Base-by-base conservation (phyloP, 2,329 filamentous ascomycete species). In the Xylariaceae sp. region DNA sequence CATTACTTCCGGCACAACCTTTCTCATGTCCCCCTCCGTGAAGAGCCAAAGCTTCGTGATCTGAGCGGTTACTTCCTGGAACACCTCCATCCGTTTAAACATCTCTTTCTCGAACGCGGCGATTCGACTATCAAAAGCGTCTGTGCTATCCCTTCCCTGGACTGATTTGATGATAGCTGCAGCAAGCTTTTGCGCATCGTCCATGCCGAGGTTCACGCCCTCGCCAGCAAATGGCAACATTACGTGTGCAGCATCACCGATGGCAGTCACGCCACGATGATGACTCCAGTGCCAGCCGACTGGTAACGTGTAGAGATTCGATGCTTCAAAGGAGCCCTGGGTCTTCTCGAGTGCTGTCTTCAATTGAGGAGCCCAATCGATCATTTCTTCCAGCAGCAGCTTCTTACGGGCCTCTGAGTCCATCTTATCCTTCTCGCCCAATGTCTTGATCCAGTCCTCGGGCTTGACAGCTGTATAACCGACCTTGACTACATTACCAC, bases 221-320 rank as follows among this genome's bases (percentile, higher is more conserved):
- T 80, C 78, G 5, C 80, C 80, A 1, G 74, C 75, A 50, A 75
- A 79, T 0, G 76, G 75, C 1, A 73, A 72, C 76, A 80, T 80
- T 19, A 81, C 55, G 59, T 83, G 79, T 6, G 79, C 79, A 1
- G 79, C 75, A 53, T 83, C 79, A 5, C 80, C 80, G 21, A 82
- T 66, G 12, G 81, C 56, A 0, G 80, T 81, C 4, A 76, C 56
- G 0, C 77, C 76, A 5, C 63, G 57, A 16, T 63, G 64, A 38
- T 73, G 67, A 33, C 66, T 48, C 77, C 78, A 83, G 2, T 54
- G 59, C 37, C 68, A 59, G 2, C 73, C 73, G 2, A 75, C 58
- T 0, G 79, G 77, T 8, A 84, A 67, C 56, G 72, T 71, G 55
- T 76, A 80, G 1, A 83, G 63, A 1, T 69, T 69, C 46, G 72